Evolutionary conservation across 192 early-diverging fungal genomes (phyloP), one percentile per base, ranked within the genome.

Genomic region (Coemansia sp.): DNA sequence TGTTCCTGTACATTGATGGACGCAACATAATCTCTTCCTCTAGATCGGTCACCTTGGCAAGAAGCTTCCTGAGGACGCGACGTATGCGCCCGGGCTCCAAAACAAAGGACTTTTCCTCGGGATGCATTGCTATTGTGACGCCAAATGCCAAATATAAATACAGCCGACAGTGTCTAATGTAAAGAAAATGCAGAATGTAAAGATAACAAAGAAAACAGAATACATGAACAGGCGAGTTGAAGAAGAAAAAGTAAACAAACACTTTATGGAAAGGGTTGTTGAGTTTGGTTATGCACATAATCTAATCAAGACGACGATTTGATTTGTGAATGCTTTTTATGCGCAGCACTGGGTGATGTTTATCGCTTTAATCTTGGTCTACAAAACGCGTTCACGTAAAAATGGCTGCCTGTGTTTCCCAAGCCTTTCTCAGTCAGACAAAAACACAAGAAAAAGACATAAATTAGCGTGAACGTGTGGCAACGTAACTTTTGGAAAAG

Each of bases 31-130:
- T 70, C 53, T 77, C 70, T 38, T 68, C 69, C 49, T 77, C 80
- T 5, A 83, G 59, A 53, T 83, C 80, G 17, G 69, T 59, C 10
- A 83, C 55, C 41, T 77, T 83, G 32, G 56, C 66, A 16, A 83
- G 69, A 46, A 83, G 66, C 72, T 81, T 76, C 10, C 68, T 63
- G 11, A 81, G 79, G 32, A 81, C 49, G 37, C 80, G 80, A 41
- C 67, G 72, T 11, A 68, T 69, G 17, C 69, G 75, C 6, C 22
- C 51, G 0, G 66, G 56, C 55, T 77, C 72, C 7, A 83, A 39
- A 13, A 67, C 80, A 4, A 75, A 32, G 12, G 46, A 5, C 41
- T 60, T n/a, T 32, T 69, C 44, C 32, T 83, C 79, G 13, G 79
- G 79, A 11, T 55, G 49, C 70, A 81, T 72, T 61, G 2, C 25